Base-by-base conservation (phyloP, 805 yeast species). In the Lipomyces starkeyi region DNA sequence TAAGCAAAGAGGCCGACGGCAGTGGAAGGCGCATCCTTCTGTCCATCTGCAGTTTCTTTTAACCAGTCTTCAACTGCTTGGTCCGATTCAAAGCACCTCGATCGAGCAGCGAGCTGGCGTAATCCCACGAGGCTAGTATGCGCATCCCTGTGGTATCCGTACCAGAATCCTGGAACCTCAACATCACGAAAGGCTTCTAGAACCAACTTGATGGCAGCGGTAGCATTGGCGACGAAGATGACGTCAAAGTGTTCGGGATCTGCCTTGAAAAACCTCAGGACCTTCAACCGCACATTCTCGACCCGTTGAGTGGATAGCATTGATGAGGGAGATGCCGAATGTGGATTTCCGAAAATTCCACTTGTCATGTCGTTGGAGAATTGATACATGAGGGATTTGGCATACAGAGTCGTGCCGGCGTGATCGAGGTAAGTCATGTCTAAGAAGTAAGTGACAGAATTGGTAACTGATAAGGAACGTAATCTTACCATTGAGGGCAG, bases 11-110 rank as follows among this genome's bases (percentile, higher is more conserved):
- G 14, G 32, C 32, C 56, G 14, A 53, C 14, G 11, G 27, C 32
- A 13, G 14, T 9, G 27, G n/a, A 25, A 53, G 32, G 56, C 9
- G 17, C 27, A 14, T 53, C 1, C 1, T 17, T 20, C 56, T 27
- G 56, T 53, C 29, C 27, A 8, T 49, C 8, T 49, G 54, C 13
- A 9, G 56, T 11, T 14, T 53, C 56, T 22, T 53, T 22, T 53
- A 53, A 22, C 49, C 49, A 43, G 20, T 7, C 11, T 7, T 43
- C 49, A 43, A 53, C 56, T n/a, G 32, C 29, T 29, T 53, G 56
- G 17, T 53, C 56, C 56, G 56, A 53, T 53, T 53, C 56, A 22
- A 53, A 53, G 11, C 56, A 53, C 56, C 34, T 53, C 56, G 56
- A 53, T 29, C 25, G 17, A 25, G 32, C 34, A 13, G 56, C 56